Percentiles rank a stretch among this genome's conserved stretches.
phyloP scores from a whole-genome alignment of 371 early-diverging fungal genomes.

The Mortierella sp. region DNA sequence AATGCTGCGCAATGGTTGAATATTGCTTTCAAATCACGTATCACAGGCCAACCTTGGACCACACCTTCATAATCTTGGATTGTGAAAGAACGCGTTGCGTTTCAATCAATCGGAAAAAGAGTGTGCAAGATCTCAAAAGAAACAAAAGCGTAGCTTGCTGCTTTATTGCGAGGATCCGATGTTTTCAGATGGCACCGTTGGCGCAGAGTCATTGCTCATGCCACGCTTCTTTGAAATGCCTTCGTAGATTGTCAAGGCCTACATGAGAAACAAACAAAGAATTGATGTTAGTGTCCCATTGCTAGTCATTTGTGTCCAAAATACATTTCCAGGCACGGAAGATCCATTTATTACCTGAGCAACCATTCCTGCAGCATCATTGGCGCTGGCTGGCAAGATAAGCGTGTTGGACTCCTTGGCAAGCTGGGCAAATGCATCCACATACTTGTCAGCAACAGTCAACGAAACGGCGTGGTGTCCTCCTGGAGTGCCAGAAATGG shows the following conservation, averaged over 20 bases:
- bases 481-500: slow-evolving; percentile 74
- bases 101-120: neutral
- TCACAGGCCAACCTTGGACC: neutral
- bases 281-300: neutral
- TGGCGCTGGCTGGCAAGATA: slow-evolving; percentile 90
- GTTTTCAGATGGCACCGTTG: neutral
- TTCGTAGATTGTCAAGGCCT: slow-evolving; percentile 51
- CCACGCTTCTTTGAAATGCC: slow-evolving; percentile 51
- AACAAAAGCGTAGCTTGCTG: neutral
- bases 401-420: slow-evolving; percentile 96
- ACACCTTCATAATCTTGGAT: too few relatives aligned
- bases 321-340: neutral
- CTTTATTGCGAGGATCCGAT: slow-evolving; percentile 10
- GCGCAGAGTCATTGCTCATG: neutral
- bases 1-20: slow-evolving; percentile 4
- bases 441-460: slow-evolving; percentile 97
- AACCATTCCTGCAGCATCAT: slow-evolving; percentile 89
- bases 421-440: slow-evolving; percentile 93
- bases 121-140: neutral
- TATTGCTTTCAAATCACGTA: slow-evolving; percentile 7
- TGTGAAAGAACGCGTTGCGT: too few relatives aligned
- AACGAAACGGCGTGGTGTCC: slow-evolving; percentile 93
- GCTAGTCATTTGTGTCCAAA: too few relatives aligned
- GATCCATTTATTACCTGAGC: slow-evolving; percentile 72
- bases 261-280: neutral